Evolutionary conservation across 345 rosid genomes (phyloP).

Genomic region (Theobroma cacao): DNA sequence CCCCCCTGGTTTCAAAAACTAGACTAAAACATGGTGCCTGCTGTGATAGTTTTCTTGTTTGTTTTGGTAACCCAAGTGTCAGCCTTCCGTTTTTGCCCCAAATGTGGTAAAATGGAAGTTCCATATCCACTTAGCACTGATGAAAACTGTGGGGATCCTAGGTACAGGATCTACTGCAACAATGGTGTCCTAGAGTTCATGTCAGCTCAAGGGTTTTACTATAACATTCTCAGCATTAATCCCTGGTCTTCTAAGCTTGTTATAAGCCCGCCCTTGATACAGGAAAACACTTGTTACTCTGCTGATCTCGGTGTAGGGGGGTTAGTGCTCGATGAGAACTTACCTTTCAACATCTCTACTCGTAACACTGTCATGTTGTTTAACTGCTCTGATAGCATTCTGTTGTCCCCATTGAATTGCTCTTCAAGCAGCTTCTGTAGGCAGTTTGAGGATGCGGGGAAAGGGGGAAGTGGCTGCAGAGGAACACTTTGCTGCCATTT

Average conservation of each 20-base stretch:
- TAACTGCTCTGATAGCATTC: conserved; percentile 44
- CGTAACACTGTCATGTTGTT: conserved; percentile 57
- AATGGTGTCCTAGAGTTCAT: conserved; percentile 33
- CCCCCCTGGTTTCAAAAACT: background rate
- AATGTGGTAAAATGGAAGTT: conserved; percentile 48
- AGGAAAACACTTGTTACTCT: conserved; percentile 34
- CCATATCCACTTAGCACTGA: conserved; percentile 59
- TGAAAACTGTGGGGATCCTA: conserved; percentile 48
- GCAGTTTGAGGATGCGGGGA: conserved; percentile 36
- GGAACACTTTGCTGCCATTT: conserved; percentile 60
- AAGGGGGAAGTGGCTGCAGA: conserved; percentile 33
- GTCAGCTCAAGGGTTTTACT: conserved; percentile 37
- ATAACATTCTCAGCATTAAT: conserved; percentile 45
- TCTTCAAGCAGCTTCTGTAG: conserved; percentile 49
- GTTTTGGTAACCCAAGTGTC: conserved; percentile 28
- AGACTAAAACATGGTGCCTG: conserved; percentile 20
- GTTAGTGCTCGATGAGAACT: conserved; percentile 38
- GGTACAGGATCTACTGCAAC: conserved; percentile 46
- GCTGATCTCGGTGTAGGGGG: conserved; percentile 52
- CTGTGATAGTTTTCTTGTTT: conserved; percentile 17
- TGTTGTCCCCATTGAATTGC: conserved; percentile 50
- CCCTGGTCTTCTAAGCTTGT: conserved; percentile 35
- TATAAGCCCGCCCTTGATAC: conserved; percentile 41
- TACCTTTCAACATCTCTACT: conserved; percentile 57
- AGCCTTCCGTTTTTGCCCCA: conserved; percentile 35